These are phyloP conservation scores for Geotrichum candidum DNA, from an alignment of 1,139 yeast species.

Conservation along the genomic window DNA sequence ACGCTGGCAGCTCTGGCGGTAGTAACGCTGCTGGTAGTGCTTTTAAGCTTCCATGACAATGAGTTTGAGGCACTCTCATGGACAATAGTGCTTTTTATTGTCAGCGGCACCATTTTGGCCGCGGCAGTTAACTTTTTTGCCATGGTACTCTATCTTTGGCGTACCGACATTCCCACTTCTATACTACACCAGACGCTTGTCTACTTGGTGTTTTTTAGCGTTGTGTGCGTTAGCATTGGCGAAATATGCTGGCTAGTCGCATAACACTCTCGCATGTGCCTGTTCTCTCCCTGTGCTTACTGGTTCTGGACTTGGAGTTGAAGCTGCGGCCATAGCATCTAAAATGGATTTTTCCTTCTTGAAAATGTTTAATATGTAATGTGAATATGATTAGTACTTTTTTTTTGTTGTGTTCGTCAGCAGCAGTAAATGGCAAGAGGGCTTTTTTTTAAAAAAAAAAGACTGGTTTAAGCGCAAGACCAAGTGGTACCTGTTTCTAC, in stretches of 20 bases:
- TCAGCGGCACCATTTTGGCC: slow-evolving; percentile 35
- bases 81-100: slow-evolving; percentile 24
- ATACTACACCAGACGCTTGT: slow-evolving; percentile 41
- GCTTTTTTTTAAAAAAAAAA: no score
- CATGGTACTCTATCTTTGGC: slow-evolving; percentile 37
- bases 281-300: no score
- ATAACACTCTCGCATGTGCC: background rate
- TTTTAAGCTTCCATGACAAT: slow-evolving; percentile 33
- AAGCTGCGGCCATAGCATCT: no score
- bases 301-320: no score
- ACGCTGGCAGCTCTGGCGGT: slow-evolving; percentile 42
- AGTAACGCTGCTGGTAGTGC: slow-evolving; percentile 44
- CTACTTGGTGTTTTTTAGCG: slow-evolving; percentile 36
- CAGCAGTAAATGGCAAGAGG: no score
- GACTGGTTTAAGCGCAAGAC: no score
- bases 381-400: no score
- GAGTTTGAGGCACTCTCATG: slow-evolving; percentile 27
- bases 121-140: slow-evolving; percentile 36
- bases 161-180: slow-evolving; percentile 33
- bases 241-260: slow-evolving; percentile 37
- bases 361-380: no score
- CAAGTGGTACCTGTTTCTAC: no score
- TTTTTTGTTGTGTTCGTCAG: no score
- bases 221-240: slow-evolving; percentile 43
- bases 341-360: no score